These are phyloP conservation scores for Leccinum subtestaceum DNA, from an alignment of 768 basidiomycete genomes.

Conservation along the genomic window DNA sequence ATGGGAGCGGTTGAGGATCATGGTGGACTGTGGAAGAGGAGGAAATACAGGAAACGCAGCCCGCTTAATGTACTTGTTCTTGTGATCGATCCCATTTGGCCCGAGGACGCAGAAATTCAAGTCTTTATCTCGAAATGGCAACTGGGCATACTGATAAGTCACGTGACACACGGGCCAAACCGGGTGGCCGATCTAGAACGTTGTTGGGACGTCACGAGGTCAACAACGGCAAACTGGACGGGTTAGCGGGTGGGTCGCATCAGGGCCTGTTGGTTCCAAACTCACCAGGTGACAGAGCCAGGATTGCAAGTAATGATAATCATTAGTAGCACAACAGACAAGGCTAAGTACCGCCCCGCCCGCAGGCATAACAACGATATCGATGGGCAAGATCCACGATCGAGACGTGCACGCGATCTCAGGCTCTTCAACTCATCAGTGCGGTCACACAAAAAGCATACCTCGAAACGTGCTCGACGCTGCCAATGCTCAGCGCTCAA, in stretches of 20 bases:
- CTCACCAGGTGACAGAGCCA: not conserved
- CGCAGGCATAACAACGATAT: not conserved
- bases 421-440: constrained; percentile 4
- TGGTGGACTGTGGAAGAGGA: constrained; percentile 12
- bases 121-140: constrained; percentile 23
- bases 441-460: constrained; percentile 6
- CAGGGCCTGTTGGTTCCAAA: not conserved
- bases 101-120: constrained; percentile 20
- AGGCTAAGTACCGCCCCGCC: not conserved
- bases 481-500: constrained; percentile 4
- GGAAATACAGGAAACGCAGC: not conserved
- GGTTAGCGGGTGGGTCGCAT: not conserved
- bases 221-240: constrained; percentile 11
- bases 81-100: constrained; percentile 26
- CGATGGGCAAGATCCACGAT: not conserved
- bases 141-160: constrained; percentile 13
- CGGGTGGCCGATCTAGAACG: constrained; percentile 7
- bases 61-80: constrained; percentile 16
- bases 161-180: constrained; percentile 24
- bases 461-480: constrained; percentile 11
- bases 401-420: not conserved
- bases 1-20: constrained; percentile 30
- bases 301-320: not conserved
- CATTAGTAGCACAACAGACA: not conserved
- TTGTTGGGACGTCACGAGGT: constrained; percentile 7